These are phyloP conservation scores for Saksenaea vasiformis DNA, from an alignment of 371 early-diverging fungal genomes.

Conservation along the genomic window DNA sequence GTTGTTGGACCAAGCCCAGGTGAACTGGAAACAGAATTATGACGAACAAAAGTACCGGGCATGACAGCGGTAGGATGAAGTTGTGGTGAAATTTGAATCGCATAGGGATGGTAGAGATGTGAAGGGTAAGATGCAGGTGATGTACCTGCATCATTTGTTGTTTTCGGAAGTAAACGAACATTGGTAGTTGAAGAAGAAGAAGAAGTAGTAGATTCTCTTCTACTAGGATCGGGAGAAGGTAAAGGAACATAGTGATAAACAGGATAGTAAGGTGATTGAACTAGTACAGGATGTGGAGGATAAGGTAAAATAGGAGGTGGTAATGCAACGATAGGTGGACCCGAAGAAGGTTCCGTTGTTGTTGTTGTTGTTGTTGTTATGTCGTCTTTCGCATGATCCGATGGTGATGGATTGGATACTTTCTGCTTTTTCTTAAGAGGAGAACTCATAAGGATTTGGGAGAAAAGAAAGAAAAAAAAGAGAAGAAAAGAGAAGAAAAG, in stretches of 20 bases:
- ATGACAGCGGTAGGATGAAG: conserved; percentile 8
- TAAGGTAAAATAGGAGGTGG: conserved; percentile 2
- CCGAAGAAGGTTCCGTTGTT: background rate
- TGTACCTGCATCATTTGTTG: background rate
- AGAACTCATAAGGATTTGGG: background rate
- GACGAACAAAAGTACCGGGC: conserved; percentile 5
- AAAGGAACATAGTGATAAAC: background rate
- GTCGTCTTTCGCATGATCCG: background rate
- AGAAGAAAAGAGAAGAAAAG: background rate
- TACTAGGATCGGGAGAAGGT: conserved; percentile 2
- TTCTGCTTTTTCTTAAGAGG: background rate
- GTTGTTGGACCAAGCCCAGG: conserved; percentile 19
- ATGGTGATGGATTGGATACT: background rate
- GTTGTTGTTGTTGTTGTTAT: too few species aligned
- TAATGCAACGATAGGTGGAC: conserved; percentile 1
- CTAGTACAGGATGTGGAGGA: conserved; percentile 1
- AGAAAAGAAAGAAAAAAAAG: background rate
- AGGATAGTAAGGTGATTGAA: conserved; percentile 1
- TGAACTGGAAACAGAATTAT: conserved; percentile 15
- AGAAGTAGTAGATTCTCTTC: background rate
- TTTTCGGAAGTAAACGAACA: background rate
- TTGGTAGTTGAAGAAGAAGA: background rate
- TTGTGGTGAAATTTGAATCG: conserved; percentile 21
- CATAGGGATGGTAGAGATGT: conserved; percentile 23
- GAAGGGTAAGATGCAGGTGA: conserved; percentile 9